A percentile compares a stretch with the other conserved stretches of the same genome.
phyloP scores from a whole-genome alignment of 352 stramenopile species.

The Globisporangium takayamanum region DNA sequence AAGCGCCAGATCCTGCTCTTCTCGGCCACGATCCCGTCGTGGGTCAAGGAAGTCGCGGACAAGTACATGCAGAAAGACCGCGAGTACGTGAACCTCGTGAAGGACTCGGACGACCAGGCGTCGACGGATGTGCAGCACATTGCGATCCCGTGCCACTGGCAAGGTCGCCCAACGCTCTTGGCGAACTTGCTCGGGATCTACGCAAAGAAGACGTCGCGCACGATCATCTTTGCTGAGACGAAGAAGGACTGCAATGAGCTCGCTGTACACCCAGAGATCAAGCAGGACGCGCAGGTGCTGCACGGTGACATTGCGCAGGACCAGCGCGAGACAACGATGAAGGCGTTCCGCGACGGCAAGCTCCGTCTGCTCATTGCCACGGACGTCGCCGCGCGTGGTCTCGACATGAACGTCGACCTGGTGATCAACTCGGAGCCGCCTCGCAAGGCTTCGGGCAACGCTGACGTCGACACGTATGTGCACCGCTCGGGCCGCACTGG shows the following conservation, averaged over 20 bases:
- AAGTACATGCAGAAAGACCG: slow-evolving; percentile 89
- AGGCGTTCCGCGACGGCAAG: slow-evolving; percentile 93
- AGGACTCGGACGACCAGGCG: slow-evolving; percentile 84
- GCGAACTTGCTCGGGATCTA: slow-evolving; percentile 78
- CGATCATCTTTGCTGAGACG: slow-evolving; percentile 93
- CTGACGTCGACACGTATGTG: slow-evolving; percentile 97
- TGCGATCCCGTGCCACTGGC: slow-evolving; percentile 90
- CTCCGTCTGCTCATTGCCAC: slow-evolving; percentile 96
- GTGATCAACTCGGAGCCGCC: slow-evolving; percentile 95
- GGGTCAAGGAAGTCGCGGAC: slow-evolving; percentile 88
- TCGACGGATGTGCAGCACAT: slow-evolving; percentile 91
- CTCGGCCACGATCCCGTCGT: slow-evolving; percentile 91
- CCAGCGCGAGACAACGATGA: slow-evolving; percentile 96
- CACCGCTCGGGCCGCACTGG: slow-evolving; percentile 97
- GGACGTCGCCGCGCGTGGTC: slow-evolving; percentile 94
- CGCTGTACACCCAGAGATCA: slow-evolving; percentile 82
- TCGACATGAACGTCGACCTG: slow-evolving; percentile 97
- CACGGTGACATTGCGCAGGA: slow-evolving; percentile 97
- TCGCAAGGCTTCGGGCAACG: slow-evolving; percentile 70
- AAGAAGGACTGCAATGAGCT: slow-evolving; percentile 95
- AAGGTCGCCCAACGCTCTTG: slow-evolving; percentile 69
- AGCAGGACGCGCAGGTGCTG: slow-evolving; percentile 85
- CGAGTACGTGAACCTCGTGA: slow-evolving; percentile 90
- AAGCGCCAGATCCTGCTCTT: slow-evolving; percentile 88
- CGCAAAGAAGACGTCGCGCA: slow-evolving; percentile 83